Percentiles rank a stretch among this genome's conserved stretches.
Evolutionary conservation across 805 yeast genomes (phyloP).

Genomic region (Teunomyces pallodes): DNA sequence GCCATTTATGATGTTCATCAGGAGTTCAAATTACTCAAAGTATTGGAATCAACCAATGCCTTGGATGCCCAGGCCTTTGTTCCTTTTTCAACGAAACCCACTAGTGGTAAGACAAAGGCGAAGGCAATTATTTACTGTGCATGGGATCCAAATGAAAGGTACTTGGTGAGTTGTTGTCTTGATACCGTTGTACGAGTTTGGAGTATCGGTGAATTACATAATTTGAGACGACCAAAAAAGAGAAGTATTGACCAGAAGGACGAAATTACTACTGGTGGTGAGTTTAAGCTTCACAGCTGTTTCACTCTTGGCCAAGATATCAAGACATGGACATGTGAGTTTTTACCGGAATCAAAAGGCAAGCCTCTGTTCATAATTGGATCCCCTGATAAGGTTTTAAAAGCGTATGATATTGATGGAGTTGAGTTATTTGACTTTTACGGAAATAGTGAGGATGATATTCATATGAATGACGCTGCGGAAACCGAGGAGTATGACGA

Average conservation of each 20-base stretch:
- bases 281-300: slow-evolving; percentile 27
- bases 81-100: slow-evolving; percentile 22
- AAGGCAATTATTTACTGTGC: slow-evolving; percentile 62
- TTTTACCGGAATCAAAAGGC: slow-evolving; percentile 52
- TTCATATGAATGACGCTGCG: slow-evolving; percentile 7
- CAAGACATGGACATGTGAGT: slow-evolving; percentile 56
- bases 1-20: slow-evolving; percentile 63
- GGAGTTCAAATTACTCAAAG: slow-evolving; percentile 29
- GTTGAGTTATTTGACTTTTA: slow-evolving; percentile 43
- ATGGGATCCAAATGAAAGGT: slow-evolving; percentile 73
- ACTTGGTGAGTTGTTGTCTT: slow-evolving; percentile 66
- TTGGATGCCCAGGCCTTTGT: slow-evolving; percentile 28
- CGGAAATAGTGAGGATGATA: slow-evolving; percentile 27
- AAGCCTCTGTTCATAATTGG: slow-evolving; percentile 61
- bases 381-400: slow-evolving; percentile 65
- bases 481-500: slow-evolving; percentile 4
- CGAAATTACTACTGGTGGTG: slow-evolving; percentile 4
- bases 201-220: slow-evolving; percentile 45
- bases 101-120: slow-evolving; percentile 33
- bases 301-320: slow-evolving; percentile 40
- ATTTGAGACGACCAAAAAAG: slow-evolving; percentile 11
- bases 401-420: slow-evolving; percentile 39
- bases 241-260: slow-evolving; percentile 26
- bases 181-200: slow-evolving; percentile 71
- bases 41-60: slow-evolving; percentile 22